Base-by-base conservation (phyloP, 169 alveolate genomes). In the Eimeria acervulina region DNA sequence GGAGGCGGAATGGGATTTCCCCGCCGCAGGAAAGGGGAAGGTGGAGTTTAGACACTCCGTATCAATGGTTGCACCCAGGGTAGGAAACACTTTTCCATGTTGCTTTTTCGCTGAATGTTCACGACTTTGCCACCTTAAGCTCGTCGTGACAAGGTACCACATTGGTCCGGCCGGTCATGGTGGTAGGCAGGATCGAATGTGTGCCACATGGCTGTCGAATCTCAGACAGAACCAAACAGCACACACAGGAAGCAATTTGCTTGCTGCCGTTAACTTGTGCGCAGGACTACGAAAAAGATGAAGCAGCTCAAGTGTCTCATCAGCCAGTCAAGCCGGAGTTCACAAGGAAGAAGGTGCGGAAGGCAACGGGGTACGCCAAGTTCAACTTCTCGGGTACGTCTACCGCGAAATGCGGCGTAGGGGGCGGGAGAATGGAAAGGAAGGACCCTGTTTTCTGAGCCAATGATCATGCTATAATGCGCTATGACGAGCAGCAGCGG, bases 1-100 rank as follows among this genome's bases (percentile, higher is more conserved):
- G 42, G 96, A 93, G 28, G 96, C 96, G 1, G 96, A 93, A 33
- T 93, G 96, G 96, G 93, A 93, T 10, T 51, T 88, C 76, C 96
- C 93, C 26, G 44, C 96, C 19, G 93, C 78, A 17, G 94, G 94
- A 6, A 63, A 88, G 47, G 96, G 96, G n/a, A 93, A 81, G 96
- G 96, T 93, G 68, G 96, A 83, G 66, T 93, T 93, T 52, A 38
- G 85, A 23, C 85, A 66, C 28, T 52, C 93, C 40, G 93, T 85
- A 33, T 85, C 93, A n/a, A 85, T 85, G 93, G 93, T 85, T 33
- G 93, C 93, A 7, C 93, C 61, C n/a, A 85, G 26, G 93, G 93
- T 85, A 51, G 66, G 93, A 19, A 10, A 40, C 63, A 12, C 7
- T 26, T 19, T 0, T 44, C 5, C 59, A 40, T 15, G 31, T 12